Base-by-base conservation (phyloP, 176 grass and related monocot genomes). In the Typha latifolia region DNA sequence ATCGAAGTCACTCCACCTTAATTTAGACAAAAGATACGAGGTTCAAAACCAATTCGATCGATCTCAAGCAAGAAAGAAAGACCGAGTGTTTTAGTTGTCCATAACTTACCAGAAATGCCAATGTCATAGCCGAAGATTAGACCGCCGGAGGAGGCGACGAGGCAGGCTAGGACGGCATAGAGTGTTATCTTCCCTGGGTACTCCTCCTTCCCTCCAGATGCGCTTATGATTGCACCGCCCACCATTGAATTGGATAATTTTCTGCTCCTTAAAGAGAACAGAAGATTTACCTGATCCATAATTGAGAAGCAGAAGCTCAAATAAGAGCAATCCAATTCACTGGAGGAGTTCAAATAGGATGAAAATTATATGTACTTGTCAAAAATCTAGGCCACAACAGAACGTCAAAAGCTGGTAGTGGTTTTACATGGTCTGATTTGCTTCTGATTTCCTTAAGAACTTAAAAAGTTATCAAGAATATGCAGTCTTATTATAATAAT, bases 1-100 rank as follows among this genome's bases (percentile, higher is more conserved):
- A 74, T 74, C 8, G 71, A 74, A 5, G 71, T 74, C 32, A 74
- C 71, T 32, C 71, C 71, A 14, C 71, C 71, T 74, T 26, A 26
- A 26, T 57, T 57, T 57, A 57, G 52, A 57, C 52, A 26, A 57
- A 57, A 57, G 12, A 57, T 20, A 72, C 15, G 32, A 70, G 51
- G 24, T 29, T 26, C 16, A 66, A 14, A 14, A 18, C 0, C 14
- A 66, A 66, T 66, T 26, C 24, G 24, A 26, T 26, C 24, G 24
- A 26, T 22, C 32, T 14, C 20, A 69, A 69, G 12, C 12, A 69
- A 49, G 9, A 49, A 8, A 69, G 12, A 50, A 19, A 48, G 16
- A 0, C 18, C 3, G 26, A 69, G 37, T 12, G 37, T 26, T 15
- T 57, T 18, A 4, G 52, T 18, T 57, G n/a, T 57, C 52, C n/a